Evolutionary conservation across 768 basidiomycete genomes (phyloP).

Genomic region (Baorangia bicolor): DNA sequence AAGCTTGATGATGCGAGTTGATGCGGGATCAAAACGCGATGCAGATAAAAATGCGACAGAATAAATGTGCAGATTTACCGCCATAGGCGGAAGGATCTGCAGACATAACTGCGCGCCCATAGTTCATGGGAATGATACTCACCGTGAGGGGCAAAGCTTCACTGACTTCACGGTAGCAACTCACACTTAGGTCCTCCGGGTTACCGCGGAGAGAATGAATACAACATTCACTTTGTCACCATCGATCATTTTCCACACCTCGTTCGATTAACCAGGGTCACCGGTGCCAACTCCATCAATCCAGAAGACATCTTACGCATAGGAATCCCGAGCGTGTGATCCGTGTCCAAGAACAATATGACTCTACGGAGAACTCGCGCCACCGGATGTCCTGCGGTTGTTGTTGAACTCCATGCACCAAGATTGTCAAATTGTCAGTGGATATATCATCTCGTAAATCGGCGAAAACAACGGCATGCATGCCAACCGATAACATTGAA

Average conservation of each 20-base stretch:
- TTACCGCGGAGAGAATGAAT: neutral
- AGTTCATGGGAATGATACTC: neutral
- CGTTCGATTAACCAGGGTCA: neutral
- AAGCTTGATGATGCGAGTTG: too few relatives aligned
- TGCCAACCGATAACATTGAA: constrained; percentile 2
- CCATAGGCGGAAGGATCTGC: neutral
- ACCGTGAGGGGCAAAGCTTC: neutral
- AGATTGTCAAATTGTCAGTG: neutral
- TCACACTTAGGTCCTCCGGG: neutral
- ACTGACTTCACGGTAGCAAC: neutral
- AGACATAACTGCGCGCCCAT: neutral
- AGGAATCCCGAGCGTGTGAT: neutral
- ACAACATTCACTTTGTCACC: neutral
- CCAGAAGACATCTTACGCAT: neutral
- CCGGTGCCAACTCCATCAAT: neutral
- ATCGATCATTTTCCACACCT: neutral
- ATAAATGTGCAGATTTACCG: too few relatives aligned
- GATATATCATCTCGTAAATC: neutral
- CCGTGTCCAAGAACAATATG: neutral
- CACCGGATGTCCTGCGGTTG: neutral
- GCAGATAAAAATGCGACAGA: too few relatives aligned
- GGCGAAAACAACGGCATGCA: neutral
- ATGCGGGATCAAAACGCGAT: too few relatives aligned
- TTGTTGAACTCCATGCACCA: neutral
- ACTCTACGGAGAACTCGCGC: neutral